These are phyloP conservation scores for Aspergillus glaucus DNA, from an alignment of 2,329 filamentous ascomycete genomes.

Conservation along the genomic window DNA sequence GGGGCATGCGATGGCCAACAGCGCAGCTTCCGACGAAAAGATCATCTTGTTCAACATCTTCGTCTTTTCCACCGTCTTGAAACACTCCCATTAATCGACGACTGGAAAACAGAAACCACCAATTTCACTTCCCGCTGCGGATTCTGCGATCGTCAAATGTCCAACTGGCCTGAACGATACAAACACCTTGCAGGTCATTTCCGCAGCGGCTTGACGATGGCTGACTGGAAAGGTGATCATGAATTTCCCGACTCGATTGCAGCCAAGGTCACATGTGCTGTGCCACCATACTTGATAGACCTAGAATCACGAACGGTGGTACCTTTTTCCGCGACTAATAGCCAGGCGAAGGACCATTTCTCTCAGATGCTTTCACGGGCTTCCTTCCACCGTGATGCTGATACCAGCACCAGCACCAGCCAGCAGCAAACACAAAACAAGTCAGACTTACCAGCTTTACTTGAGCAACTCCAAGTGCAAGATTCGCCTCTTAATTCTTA, in stretches of 20 bases:
- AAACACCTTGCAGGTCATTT: slow-evolving; percentile 8
- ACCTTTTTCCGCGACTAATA: slow-evolving; percentile 14
- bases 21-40: slow-evolving; percentile 7
- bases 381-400: neutral
- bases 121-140: slow-evolving; percentile 8
- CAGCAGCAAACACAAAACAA: neutral
- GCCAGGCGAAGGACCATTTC: slow-evolving; percentile 8
- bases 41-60: slow-evolving; percentile 10
- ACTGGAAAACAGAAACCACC: slow-evolving; percentile 6
- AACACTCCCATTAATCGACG: slow-evolving; percentile 5
- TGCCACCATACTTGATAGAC: slow-evolving; percentile 14
- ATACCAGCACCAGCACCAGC: neutral
- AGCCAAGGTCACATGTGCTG: slow-evolving; percentile 9
- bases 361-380: slow-evolving; percentile 8
- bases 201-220: slow-evolving; percentile 8
- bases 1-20: slow-evolving; percentile 1
- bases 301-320: slow-evolving; percentile 11
- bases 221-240: slow-evolving; percentile 11
- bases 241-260: slow-evolving; percentile 10
- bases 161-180: slow-evolving; percentile 2
- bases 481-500: neutral
- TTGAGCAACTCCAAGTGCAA: slow-evolving; percentile 2
- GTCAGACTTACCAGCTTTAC: neutral
- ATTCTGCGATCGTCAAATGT: slow-evolving; percentile 5
- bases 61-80: slow-evolving; percentile 4